phyloP scores from a whole-genome alignment of 2,329 filamentous ascomycete species.

The Sarocladium oryzae region DNA sequence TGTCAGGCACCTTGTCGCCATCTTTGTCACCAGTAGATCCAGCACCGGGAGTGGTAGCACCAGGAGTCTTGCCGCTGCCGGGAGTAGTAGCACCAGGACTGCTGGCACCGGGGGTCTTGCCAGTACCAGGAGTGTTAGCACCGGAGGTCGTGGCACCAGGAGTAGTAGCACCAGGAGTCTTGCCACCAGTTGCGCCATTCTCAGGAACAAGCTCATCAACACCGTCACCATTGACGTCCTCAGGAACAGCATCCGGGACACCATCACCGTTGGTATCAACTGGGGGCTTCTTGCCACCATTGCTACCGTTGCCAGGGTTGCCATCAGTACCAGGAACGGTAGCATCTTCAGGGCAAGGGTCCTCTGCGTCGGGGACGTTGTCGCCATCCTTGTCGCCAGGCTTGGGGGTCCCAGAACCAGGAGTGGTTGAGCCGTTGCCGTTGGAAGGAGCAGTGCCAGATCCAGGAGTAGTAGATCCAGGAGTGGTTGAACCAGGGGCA shows the following conservation, averaged over 20 bases:
- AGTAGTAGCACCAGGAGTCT: too few species aligned
- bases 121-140: neutral
- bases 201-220: neutral
- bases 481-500: neutral
- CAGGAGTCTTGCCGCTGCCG: too few species aligned
- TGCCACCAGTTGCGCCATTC: neutral
- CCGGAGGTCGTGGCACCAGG: neutral
- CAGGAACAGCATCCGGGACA: neutral
- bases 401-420: neutral
- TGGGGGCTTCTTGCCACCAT: too few species aligned
- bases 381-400: slow-evolving; percentile 1
- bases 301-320: neutral
- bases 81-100: too few species aligned
- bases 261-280: neutral
- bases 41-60: neutral
- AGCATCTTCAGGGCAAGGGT: neutral
- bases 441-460: too few species aligned
- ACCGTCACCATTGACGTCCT: neutral
- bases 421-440: too few species aligned
- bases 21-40: neutral
- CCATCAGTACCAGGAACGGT: neutral
- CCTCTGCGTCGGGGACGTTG: neutral
- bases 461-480: too few species aligned
- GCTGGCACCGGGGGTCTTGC: too few species aligned
- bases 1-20: neutral